A percentile compares a stretch with the other conserved stretches of the same genome.
phyloP scores from a whole-genome alignment of 1,139 yeast species.

The Wickerhamiella pararugosa region DNA sequence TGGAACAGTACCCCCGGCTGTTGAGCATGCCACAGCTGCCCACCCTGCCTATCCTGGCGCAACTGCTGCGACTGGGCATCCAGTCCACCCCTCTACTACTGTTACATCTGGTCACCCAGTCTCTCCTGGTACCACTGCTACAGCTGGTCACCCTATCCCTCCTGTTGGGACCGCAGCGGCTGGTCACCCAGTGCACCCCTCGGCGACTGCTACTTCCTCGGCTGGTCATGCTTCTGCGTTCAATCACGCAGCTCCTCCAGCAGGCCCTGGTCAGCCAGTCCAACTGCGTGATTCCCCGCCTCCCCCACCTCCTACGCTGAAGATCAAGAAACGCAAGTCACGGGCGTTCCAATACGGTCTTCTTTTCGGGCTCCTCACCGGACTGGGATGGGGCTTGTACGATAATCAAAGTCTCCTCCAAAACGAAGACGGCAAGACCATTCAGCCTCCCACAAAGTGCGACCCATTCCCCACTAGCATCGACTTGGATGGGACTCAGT shows the following conservation, averaged over 20 bases:
- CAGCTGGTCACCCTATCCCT: neutral
- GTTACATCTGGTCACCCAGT: too few relatives aligned
- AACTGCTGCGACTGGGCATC: too few relatives aligned
- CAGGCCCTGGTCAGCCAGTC: neutral
- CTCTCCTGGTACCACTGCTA: too few relatives aligned
- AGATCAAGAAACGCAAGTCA: neutral
- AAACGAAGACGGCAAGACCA: slow-evolving; percentile 6
- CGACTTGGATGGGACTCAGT: slow-evolving; percentile 22
- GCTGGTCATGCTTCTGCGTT: neutral
- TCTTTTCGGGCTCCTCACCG: slow-evolving; percentile 7
- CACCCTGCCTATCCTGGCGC: too few relatives aligned
- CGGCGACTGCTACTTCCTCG: neutral
- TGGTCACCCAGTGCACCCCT: neutral
- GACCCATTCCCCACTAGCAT: slow-evolving; percentile 22
- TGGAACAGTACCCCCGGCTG: too few relatives aligned
- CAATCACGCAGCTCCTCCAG: neutral
- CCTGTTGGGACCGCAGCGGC: neutral
- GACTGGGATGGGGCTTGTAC: slow-evolving; percentile 7
- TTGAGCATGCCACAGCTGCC: too few relatives aligned
- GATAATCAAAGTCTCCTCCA: slow-evolving; percentile 3
- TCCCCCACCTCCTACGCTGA: too few relatives aligned
- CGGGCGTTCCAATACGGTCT: slow-evolving; percentile 4
- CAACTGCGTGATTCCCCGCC: neutral
- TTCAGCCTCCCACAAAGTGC: slow-evolving; percentile 24
- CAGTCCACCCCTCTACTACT: too few relatives aligned